These are phyloP conservation scores for Daedaleopsis sinensis DNA, from an alignment of 768 basidiomycete species.

Conservation along the genomic window DNA sequence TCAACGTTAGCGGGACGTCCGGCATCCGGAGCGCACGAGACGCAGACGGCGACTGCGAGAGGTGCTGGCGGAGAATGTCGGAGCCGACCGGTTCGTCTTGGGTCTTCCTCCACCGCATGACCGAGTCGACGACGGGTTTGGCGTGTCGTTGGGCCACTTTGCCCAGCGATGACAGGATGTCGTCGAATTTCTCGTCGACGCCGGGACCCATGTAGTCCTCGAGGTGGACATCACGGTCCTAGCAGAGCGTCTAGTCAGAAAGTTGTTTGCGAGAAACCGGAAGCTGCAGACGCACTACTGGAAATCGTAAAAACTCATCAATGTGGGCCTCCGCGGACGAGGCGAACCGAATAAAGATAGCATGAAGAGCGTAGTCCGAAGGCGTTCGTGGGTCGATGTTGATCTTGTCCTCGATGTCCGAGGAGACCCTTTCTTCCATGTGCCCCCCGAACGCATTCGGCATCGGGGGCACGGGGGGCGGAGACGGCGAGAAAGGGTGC, in stretches of 20 bases:
- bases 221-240: conserved; percentile 76
- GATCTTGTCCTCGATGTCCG: conserved; percentile 70
- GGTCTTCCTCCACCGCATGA: conserved; percentile 84
- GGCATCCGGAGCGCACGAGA: conserved; percentile 40
- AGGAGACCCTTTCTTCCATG: conserved; percentile 44
- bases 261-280: neutral
- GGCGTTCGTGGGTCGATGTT: conserved; percentile 78
- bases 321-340: conserved; percentile 80
- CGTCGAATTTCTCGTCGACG: conserved; percentile 80
- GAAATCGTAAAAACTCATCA: conserved; percentile 68
- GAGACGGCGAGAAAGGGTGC: conserved; percentile 50
- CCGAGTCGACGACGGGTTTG: conserved; percentile 82
- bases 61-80: conserved; percentile 56
- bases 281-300: conserved; percentile 54
- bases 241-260: neutral
- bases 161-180: conserved; percentile 81
- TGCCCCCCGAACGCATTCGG: conserved; percentile 58
- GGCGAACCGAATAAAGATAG: conserved; percentile 86
- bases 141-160: conserved; percentile 85
- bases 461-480: conserved; percentile 80
- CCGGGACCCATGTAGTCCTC: conserved; percentile 69
- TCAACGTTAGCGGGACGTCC: conserved; percentile 55
- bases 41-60: conserved; percentile 39
- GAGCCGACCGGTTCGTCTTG: conserved; percentile 61
- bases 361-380: conserved; percentile 86